Percentiles rank a stretch among this genome's conserved stretches.
phyloP scores from a whole-genome alignment of 176 grass and related monocot genomes.

The Aegilops tauschii region DNA sequence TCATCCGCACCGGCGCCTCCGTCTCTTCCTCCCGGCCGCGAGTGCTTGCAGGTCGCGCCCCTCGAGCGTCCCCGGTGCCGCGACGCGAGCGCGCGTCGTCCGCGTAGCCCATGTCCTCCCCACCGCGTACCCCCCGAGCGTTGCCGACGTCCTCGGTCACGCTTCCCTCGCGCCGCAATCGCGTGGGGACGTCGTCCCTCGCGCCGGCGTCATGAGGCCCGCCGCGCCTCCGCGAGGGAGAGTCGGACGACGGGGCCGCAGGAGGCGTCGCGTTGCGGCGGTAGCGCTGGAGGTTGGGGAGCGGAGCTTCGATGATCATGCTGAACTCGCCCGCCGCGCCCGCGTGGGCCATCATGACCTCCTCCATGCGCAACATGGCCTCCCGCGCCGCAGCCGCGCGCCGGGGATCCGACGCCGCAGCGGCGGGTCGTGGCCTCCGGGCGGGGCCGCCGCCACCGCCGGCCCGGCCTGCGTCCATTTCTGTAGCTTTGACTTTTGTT shows the following conservation, averaged over 20 bases:
- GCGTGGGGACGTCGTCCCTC: constrained; percentile 20
- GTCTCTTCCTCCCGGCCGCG: background rate
- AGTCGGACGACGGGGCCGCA: background rate
- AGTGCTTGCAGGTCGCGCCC: background rate
- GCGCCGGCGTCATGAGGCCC: background rate
- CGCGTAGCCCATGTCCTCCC: background rate
- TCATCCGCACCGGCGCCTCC: background rate
- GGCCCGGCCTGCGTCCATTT: constrained; percentile 36
- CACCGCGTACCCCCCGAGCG: background rate
- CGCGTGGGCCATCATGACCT: constrained; percentile 47
- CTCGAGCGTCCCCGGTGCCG: background rate
- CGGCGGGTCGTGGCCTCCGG: background rate
- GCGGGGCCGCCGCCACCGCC: background rate
- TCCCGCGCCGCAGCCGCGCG: constrained; percentile 37
- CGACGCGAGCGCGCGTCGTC: background rate
- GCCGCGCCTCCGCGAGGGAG: background rate
- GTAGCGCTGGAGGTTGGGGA: constrained; percentile 41
- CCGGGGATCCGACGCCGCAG: background rate
- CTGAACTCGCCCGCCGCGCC: constrained; percentile 50
- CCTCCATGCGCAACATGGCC: constrained; percentile 50
- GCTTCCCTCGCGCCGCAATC: constrained; percentile 33
- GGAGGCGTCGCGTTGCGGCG: constrained; percentile 20
- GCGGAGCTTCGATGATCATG: constrained; percentile 45
- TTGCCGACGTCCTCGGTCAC: background rate
- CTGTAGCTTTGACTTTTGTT: constrained; percentile 28